phyloP scores from a whole-genome alignment of 2,329 filamentous ascomycete species.

The Pseudogymnoascus sp. region DNA sequence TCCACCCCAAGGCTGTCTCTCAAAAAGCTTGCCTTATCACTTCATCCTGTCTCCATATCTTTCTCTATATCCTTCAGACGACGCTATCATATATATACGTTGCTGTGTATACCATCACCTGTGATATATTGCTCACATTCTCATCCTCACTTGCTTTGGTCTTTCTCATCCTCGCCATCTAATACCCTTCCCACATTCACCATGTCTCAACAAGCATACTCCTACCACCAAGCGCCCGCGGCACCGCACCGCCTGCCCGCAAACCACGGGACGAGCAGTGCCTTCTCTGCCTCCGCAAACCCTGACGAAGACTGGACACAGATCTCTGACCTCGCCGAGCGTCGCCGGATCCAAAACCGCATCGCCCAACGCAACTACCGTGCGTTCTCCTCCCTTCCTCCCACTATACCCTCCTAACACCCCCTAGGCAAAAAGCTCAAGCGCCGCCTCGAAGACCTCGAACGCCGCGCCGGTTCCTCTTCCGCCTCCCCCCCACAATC shows the following conservation, averaged over 20 bases:
- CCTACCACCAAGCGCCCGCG: conserved; percentile 22
- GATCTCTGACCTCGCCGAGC: conserved; percentile 93
- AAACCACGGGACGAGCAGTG: conserved; percentile 76
- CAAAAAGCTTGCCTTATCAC: neutral
- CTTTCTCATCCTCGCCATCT: neutral
- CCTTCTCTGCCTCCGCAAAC: conserved; percentile 88
- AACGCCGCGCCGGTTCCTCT: conserved; percentile 62
- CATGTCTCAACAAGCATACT: conserved; percentile 27
- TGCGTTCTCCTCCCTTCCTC: conserved; percentile 39
- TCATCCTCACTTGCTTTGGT: neutral
- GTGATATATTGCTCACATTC: neutral
- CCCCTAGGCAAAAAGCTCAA: conserved; percentile 81
- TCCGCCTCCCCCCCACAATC: conserved; percentile 48
- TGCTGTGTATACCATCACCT: neutral
- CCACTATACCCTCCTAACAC: neutral
- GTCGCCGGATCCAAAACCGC: conserved; percentile 89
- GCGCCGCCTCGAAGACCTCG: conserved; percentile 77
- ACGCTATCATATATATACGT: neutral
- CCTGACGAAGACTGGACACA: conserved; percentile 99
- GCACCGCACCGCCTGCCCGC: conserved; percentile 54
- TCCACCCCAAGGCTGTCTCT: neutral
- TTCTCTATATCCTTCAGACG: neutral
- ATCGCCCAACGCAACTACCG: conserved; percentile 97
- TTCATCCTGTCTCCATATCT: neutral
- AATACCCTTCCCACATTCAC: conserved; percentile 12